Conservation (phyloP, 108 stramenopile species). For the Cyclotella baltica region DNA sequence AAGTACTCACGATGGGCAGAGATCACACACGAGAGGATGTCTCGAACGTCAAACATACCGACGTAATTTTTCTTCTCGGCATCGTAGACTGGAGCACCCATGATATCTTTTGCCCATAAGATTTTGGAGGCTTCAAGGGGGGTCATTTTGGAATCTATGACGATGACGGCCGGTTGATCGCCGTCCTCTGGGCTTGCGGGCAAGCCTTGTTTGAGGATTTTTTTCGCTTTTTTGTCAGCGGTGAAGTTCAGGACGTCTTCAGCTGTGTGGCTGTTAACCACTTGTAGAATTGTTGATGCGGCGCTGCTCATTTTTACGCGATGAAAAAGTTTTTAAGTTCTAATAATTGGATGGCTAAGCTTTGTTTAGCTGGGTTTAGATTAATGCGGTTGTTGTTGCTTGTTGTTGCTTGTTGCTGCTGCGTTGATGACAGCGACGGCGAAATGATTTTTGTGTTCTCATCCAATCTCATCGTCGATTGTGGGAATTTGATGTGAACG, state of each 20-base stretch:
- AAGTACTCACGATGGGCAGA: conserved; percentile 50
- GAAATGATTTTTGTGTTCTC: too few relatives aligned
- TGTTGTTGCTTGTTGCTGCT: too few relatives aligned
- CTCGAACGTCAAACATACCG: conserved; percentile 62
- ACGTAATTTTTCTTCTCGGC: conserved; percentile 48
- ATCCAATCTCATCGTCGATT: too few relatives aligned
- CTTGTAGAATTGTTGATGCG: conserved; percentile 41
- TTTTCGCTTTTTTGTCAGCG: conserved; percentile 27
- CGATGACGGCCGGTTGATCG: conserved; percentile 40
- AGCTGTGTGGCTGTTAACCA: conserved; percentile 38
- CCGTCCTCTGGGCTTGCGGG: not conserved
- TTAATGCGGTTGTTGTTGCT: too few relatives aligned
- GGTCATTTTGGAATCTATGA: conserved; percentile 56
- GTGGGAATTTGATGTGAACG: too few relatives aligned
- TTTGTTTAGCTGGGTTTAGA: too few relatives aligned
- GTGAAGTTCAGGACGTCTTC: conserved; percentile 48
- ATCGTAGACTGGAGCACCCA: conserved; percentile 62
- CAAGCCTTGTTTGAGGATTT: not conserved
- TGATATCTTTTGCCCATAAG: conserved; percentile 57
- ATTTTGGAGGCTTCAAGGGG: conserved; percentile 59
- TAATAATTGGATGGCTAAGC: too few relatives aligned
- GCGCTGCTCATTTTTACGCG: too few relatives aligned
- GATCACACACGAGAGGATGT: conserved; percentile 58
- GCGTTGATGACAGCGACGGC: too few relatives aligned
- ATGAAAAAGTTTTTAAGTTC: too few relatives aligned